These are phyloP conservation scores for Pontederia paniculata DNA, from an alignment of 176 grass and related monocot species.

Conservation along the genomic window DNA sequence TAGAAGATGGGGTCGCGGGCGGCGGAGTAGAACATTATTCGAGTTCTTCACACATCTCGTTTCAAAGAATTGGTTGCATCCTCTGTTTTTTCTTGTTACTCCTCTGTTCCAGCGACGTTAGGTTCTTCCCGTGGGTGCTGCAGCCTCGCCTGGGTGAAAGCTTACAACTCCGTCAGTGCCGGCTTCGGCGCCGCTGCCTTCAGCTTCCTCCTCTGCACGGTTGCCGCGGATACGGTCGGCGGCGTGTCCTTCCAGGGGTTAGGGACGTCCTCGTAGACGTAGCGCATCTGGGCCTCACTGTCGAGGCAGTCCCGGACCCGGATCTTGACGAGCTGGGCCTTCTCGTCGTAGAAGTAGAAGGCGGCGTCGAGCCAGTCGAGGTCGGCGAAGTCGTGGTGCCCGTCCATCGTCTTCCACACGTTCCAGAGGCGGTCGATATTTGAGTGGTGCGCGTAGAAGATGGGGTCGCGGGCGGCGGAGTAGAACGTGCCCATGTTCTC, in stretches of 20 bases:
- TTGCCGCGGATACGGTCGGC: neutral
- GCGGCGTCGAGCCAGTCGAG: constrained; percentile 39
- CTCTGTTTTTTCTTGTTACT: too few relatives aligned
- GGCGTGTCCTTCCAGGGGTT: constrained; percentile 20
- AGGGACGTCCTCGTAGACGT: constrained; percentile 27
- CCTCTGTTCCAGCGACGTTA: too few relatives aligned
- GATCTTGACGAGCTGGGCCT: constrained; percentile 35
- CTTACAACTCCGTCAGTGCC: constrained; percentile 11
- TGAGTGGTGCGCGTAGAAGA: constrained; percentile 43
- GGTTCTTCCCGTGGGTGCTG: too few relatives aligned
- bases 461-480: constrained; percentile 37
- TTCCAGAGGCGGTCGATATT: constrained; percentile 50
- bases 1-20: too few relatives aligned
- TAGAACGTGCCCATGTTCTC: constrained; percentile 48
- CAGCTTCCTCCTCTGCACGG: neutral
- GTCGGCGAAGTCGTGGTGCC: constrained; percentile 24
- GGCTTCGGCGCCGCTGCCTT: neutral
- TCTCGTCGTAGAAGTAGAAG: constrained; percentile 49
- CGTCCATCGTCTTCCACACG: constrained; percentile 16
- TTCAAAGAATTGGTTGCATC: too few relatives aligned
- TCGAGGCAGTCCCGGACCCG: constrained; percentile 25
- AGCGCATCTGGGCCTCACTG: neutral
- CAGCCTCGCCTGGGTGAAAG: too few relatives aligned
- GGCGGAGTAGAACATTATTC: too few relatives aligned
- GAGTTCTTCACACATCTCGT: too few relatives aligned